phyloP scores from a whole-genome alignment of 2,329 filamentous ascomycete species.

The Microsporum audouinii region DNA sequence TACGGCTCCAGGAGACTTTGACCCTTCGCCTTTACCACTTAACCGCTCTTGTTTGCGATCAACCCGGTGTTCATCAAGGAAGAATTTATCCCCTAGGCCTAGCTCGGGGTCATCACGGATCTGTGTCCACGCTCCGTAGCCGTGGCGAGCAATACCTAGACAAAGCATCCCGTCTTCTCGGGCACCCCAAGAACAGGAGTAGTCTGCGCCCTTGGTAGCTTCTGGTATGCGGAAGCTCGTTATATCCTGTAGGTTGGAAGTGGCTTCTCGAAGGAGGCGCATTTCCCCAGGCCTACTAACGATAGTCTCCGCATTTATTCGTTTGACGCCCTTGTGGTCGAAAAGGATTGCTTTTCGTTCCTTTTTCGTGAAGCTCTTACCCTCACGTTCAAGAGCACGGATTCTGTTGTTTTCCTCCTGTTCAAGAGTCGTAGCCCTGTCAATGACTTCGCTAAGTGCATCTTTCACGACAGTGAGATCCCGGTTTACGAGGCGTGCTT shows the following conservation, averaged over 20 bases:
- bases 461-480: conserved; percentile 68
- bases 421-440: conserved; percentile 57
- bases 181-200: conserved; percentile 83
- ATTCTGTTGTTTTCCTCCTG: conserved; percentile 59
- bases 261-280: conserved; percentile 65
- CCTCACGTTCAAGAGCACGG: conserved; percentile 55
- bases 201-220: conserved; percentile 82
- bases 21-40: conserved; percentile 43
- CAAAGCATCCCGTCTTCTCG: conserved; percentile 96
- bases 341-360: conserved; percentile 95
- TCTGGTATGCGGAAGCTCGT: conserved; percentile 76
- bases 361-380: conserved; percentile 84
- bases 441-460: conserved; percentile 66
- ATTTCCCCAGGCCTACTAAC: conserved; percentile 84
- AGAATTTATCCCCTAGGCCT: conserved; percentile 79
- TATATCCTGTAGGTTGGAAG: conserved; percentile 54
- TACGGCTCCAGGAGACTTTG: conserved; percentile 88
- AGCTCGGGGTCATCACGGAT: conserved; percentile 88
- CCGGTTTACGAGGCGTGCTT: conserved; percentile 72
- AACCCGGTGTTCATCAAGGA: conserved; percentile 93
- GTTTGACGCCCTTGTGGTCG: conserved; percentile 84
- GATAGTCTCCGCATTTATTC: conserved; percentile 90
- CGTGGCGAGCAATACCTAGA: conserved; percentile 82
- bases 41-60: conserved; percentile 89
- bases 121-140: conserved; percentile 88